Evolutionary conservation across 2,329 filamentous ascomycete genomes (phyloP), one percentile per base, ranked within the genome.

Genomic region (Clonostachys sp.): DNA sequence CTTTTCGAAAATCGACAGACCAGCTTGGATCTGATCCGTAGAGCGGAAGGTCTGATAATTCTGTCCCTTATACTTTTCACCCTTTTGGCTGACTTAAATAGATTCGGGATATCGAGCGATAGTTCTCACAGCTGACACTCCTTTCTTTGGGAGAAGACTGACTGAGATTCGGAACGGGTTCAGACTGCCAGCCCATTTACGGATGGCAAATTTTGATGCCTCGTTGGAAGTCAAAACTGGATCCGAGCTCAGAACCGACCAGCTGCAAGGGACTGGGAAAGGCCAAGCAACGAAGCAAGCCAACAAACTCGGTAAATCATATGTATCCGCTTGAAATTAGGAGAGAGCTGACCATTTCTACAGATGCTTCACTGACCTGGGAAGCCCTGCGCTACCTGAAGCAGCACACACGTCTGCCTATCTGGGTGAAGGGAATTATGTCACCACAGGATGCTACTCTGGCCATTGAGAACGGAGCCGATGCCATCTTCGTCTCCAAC

Each of bases 401-500:
- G 14, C 12, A 33, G 13, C 20, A 34, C 4, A 44, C 42, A 12
- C 20, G 36, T 12, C 18, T 42, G 16, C 53, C 56, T n/a, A 39
- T 47, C 17, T 35, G 20, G 24, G 53, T 58, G n/a, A 63, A 63
- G 46, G 61, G 53, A 12, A 60, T 65, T n/a, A 54, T 59, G 48
- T 60, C 55, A 9, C 59, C 59, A 13, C 60, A 61, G 16, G 61
- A 66, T 48, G 62, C 58, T 9, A 47, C 53, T 9, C 48, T 55
- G 14, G 60, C 61, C n/a, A 52, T 63, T n/a, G 51, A 57, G 41
- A 48, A 61, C 40, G 61, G 63, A 5, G 55, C 56, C 12, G 52
- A 60, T 43, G 61, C 53, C 9, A 61, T 65, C n/a, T 54, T 61
- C 34, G 54, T 66, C 14, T 63, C 60, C 18, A 46, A 30, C 24